Evolutionary conservation across 306 rosid species (phyloP).

Genomic region (Casuarina glauca): DNA sequence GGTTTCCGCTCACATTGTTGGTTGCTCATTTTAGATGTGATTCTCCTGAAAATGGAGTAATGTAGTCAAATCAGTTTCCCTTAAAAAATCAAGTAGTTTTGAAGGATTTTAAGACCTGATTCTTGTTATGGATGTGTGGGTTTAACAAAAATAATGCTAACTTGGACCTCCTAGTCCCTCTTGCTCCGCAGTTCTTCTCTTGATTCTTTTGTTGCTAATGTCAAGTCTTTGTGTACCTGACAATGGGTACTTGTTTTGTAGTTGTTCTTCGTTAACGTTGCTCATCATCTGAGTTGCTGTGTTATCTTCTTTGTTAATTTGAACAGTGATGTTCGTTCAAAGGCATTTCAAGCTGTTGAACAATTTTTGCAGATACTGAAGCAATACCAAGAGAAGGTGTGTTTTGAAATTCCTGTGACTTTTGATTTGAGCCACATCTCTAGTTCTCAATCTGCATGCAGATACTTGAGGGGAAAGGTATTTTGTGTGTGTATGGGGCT

Average conservation of each 20-base stretch:
- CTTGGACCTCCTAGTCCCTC: background rate
- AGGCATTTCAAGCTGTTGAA: slow-evolving; percentile 95
- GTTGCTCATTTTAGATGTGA: background rate
- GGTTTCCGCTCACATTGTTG: background rate
- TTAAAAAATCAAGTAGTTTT: background rate
- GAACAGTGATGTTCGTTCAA: slow-evolving; percentile 84
- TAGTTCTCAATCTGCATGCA: slow-evolving; percentile 1
- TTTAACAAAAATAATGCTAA: background rate
- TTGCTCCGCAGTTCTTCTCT: background rate
- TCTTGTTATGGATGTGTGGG: background rate
- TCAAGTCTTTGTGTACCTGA: background rate
- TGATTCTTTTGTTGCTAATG: background rate
- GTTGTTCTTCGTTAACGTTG: background rate
- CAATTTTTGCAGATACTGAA: slow-evolving; percentile 82
- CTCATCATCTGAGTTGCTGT: background rate
- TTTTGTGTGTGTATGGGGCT: background rate
- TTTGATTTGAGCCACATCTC: slow-evolving; percentile 19
- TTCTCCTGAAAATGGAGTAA: background rate
- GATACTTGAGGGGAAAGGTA: background rate
- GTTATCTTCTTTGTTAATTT: slow-evolving; percentile 29
- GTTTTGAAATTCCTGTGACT: slow-evolving; percentile 26
- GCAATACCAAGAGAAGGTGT: slow-evolving; percentile 86
- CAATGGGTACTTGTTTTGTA: background rate
- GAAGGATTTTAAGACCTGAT: background rate
- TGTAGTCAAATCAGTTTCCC: background rate